Percentiles rank a stretch among this genome's conserved stretches.
These are phyloP conservation scores for Colletotrichum sp. DNA, from an alignment of 2,329 filamentous ascomycete species.

Conservation along the genomic window DNA sequence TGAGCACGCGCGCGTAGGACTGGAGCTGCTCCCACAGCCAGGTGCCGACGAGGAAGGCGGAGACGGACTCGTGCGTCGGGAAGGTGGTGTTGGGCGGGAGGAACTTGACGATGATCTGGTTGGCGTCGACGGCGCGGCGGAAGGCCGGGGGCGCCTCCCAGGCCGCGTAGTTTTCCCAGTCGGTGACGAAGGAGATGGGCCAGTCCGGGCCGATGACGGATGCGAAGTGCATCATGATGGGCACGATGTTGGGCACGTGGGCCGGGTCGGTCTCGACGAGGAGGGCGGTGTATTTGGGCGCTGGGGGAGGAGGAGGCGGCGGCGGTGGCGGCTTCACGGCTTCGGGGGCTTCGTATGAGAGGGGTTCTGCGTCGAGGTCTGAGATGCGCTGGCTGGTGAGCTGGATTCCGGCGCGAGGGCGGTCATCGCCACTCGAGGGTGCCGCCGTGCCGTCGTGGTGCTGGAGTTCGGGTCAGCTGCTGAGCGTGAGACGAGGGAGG, in stretches of 20 bases:
- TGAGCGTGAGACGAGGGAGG: neutral
- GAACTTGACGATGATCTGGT: conserved; percentile 40
- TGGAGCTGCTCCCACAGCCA: conserved; percentile 44
- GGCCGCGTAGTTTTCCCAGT: conserved; percentile 24
- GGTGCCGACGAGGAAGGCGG: conserved; percentile 15
- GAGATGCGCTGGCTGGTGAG: neutral
- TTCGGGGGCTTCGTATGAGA: neutral
- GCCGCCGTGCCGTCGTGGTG: neutral
- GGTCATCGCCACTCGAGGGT: neutral
- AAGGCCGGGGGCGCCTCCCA: conserved; percentile 28
- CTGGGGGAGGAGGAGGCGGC: neutral
- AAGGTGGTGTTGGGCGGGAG: conserved; percentile 38
- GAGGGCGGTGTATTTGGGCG: neutral
- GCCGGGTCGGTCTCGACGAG: neutral
- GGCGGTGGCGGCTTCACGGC: neutral
- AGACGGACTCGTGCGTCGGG: conserved; percentile 36
- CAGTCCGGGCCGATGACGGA: conserved; percentile 46
- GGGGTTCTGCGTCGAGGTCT: neutral
- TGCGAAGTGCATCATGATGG: conserved; percentile 41
- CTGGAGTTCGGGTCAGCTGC: neutral
- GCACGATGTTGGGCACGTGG: conserved; percentile 31
- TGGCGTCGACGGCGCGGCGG: conserved; percentile 34
- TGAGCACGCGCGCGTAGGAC: conserved; percentile 35
- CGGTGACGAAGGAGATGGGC: conserved; percentile 49
- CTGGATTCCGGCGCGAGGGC: neutral